These are phyloP conservation scores for Powellomyces hirtus DNA, from an alignment of 192 early-diverging fungal genomes.

Conservation along the genomic window DNA sequence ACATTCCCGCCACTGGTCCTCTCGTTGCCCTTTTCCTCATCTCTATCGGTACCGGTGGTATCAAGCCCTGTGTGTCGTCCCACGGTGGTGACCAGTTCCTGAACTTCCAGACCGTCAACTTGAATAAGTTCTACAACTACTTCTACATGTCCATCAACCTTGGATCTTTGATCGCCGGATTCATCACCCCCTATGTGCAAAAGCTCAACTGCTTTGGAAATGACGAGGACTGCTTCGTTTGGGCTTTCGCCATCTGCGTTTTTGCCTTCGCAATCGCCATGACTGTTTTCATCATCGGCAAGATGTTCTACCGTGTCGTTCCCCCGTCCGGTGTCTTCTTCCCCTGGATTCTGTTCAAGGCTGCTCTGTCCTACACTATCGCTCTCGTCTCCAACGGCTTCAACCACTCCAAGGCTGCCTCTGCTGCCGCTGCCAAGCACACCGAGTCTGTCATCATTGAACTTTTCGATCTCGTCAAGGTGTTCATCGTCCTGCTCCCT, in stretches of 20 bases:
- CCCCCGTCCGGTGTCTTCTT: conserved; percentile 61
- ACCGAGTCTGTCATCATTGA: conserved; percentile 29
- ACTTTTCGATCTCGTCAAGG: conserved; percentile 33
- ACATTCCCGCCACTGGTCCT: conserved; percentile 17
- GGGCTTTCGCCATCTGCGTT: conserved; percentile 43
- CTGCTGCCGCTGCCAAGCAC: background rate
- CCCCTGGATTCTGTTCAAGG: conserved; percentile 39
- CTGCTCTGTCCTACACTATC: conserved; percentile 19
- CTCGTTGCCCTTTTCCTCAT: conserved; percentile 45
- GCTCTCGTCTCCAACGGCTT: conserved; percentile 10
- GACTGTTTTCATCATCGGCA: conserved; percentile 49
- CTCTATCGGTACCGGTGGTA: conserved; percentile 60
- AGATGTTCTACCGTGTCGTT: conserved; percentile 59
- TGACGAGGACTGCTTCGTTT: conserved; percentile 45
- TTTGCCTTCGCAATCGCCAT: conserved; percentile 42
- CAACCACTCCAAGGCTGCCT: background rate
- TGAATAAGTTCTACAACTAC: conserved; percentile 57
- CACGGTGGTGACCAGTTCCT: conserved; percentile 62
- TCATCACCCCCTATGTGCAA: conserved; percentile 42
- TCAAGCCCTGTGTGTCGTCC: conserved; percentile 60
- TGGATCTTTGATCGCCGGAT: conserved; percentile 52
- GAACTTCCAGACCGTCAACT: conserved; percentile 36
- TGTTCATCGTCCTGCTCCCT: conserved; percentile 32
- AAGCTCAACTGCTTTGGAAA: conserved; percentile 31
- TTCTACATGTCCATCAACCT: conserved; percentile 60